Percentiles rank a stretch among this genome's conserved stretches.
These are phyloP conservation scores for Nepenthes gracilis DNA, from an alignment of 148 eudicot species.

Conservation along the genomic window DNA sequence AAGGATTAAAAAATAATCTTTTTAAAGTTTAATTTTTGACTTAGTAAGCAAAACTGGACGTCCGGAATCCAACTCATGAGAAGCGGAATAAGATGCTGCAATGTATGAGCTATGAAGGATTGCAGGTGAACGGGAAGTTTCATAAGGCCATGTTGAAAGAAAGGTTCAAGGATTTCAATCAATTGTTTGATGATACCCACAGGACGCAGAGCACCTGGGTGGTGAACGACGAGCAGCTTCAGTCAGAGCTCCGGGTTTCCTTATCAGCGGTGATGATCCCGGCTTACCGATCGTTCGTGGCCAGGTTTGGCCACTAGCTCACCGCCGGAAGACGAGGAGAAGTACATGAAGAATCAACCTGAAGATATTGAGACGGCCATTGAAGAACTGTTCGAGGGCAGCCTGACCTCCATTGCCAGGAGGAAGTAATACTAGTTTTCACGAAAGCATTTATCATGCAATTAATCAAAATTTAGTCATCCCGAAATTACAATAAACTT, in stretches of 20 bases:
- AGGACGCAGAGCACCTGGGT: conserved; percentile 79
- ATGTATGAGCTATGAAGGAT: conserved; percentile 54
- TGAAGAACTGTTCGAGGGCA: conserved; percentile 74
- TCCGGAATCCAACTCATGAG: conserved; percentile 20
- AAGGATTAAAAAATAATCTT: too few species aligned
- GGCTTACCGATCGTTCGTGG: conserved; percentile 71
- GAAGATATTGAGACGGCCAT: conserved; percentile 78
- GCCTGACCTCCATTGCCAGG: conserved; percentile 47
- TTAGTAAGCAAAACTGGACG: too few species aligned
- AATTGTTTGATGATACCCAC: conserved; percentile 67
- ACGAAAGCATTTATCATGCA: neutral
- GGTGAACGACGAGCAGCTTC: conserved; percentile 79
- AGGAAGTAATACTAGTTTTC: conserved; percentile 17
- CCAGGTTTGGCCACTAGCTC: conserved; percentile 53
- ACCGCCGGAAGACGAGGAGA: conserved; percentile 52
- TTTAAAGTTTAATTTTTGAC: too few species aligned
- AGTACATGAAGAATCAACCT: conserved; percentile 79
- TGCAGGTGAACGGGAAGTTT: conserved; percentile 50
- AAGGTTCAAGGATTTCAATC: conserved; percentile 59
- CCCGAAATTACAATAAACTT: too few species aligned
- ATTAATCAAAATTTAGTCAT: too few species aligned
- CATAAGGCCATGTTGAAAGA: conserved; percentile 58
- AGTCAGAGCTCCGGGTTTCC: conserved; percentile 79
- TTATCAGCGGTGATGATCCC: conserved; percentile 74
- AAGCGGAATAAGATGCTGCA: conserved; percentile 56